phyloP scores from a whole-genome alignment of 371 early-diverging fungal species.

The Batrachochytrium dendrobatidis region DNA sequence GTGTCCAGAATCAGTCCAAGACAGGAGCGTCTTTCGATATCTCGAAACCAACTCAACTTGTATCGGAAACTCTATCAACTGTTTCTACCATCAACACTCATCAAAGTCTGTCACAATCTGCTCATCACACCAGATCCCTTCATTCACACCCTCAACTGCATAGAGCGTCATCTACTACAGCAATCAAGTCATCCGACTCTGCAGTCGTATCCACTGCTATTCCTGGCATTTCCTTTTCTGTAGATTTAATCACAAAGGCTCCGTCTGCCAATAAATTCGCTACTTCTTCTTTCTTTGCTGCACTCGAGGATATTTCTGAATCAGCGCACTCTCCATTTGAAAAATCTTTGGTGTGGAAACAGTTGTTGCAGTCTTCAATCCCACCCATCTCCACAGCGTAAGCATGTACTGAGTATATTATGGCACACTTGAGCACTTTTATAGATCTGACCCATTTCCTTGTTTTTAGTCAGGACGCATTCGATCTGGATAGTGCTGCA shows the following conservation, averaged over 20 bases:
- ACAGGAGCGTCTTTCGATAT: no score
- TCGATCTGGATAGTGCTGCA: conserved; percentile 64
- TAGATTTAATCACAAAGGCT: not conserved
- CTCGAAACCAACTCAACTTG: no score
- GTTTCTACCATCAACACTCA: no score
- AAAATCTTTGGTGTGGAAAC: not conserved
- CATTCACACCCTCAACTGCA: no score
- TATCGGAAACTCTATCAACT: no score
- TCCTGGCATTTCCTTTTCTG: not conserved
- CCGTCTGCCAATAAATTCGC: not conserved
- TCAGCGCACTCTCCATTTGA: not conserved
- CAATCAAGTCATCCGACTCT: not conserved
- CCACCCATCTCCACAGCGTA: not conserved
- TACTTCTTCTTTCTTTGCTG: not conserved
- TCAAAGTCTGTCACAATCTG: no score
- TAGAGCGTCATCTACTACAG: no score
- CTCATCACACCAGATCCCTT: no score
- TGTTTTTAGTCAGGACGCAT: conserved; percentile 54
- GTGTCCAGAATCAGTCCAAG: no score
- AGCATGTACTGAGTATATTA: no score
- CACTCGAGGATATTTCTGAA: not conserved
- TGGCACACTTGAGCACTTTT: no score
- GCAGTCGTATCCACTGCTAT: conserved; percentile 1
- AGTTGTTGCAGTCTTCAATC: not conserved
- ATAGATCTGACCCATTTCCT: no score